Evolutionary conservation across 2,329 filamentous ascomycete species (phyloP).

Genomic region (Arthrobotrys megalospora): DNA sequence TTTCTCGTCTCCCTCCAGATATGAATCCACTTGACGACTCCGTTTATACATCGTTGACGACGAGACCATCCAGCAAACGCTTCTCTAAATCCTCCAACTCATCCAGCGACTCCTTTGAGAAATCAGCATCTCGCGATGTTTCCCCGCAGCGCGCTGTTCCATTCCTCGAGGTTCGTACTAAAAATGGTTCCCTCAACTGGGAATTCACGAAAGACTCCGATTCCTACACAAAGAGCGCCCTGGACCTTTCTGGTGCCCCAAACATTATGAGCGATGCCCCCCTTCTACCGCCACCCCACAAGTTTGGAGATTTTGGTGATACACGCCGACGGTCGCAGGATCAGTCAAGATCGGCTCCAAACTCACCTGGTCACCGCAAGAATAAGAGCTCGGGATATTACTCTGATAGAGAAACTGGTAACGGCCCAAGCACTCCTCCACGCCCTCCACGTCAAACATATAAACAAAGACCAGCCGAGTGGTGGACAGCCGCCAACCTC

Average conservation of each 20-base stretch:
- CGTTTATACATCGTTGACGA: conserved; percentile 41
- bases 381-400: conserved; percentile 40
- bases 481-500: conserved; percentile 44
- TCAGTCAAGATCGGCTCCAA: conserved; percentile 45
- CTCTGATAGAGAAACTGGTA: conserved; percentile 34
- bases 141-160: conserved; percentile 42
- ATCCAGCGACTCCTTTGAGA: conserved; percentile 46
- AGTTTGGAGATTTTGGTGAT: conserved; percentile 36
- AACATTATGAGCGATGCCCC: conserved; percentile 17
- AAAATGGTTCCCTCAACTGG: conserved; percentile 58
- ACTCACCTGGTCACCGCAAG: conserved; percentile 38
- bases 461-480: conserved; percentile 48
- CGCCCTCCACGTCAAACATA: conserved; percentile 49
- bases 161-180: conserved; percentile 55
- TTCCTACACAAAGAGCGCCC: conserved; percentile 37
- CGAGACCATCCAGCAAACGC: conserved; percentile 47
- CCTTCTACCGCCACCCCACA: conserved; percentile 48
- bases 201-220: conserved; percentile 50
- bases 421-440: conserved; percentile 25
- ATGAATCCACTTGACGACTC: conserved; percentile 90
- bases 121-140: conserved; percentile 15
- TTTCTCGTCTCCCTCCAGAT: conserved; percentile 85
- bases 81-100: conserved; percentile 51
- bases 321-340: conserved; percentile 35
- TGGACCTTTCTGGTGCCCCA: conserved; percentile 47